A percentile compares a stretch with the other conserved stretches of the same genome.
Conservation (phyloP, 441 rosid species). For the Croton laevigatus region DNA sequence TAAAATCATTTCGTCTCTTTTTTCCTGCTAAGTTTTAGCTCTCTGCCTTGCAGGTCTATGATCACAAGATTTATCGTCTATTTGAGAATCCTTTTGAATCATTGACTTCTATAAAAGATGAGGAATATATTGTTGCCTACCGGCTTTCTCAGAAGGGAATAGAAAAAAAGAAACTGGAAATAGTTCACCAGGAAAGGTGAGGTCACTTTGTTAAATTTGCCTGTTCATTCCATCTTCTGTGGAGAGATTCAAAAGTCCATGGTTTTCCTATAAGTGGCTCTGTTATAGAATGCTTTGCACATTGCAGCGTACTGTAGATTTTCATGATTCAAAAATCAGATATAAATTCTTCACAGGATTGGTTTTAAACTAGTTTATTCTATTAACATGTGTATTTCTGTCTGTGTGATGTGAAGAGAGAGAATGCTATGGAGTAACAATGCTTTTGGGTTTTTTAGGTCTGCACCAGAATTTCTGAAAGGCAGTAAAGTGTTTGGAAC, state of each 20-base stretch:
- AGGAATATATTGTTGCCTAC: constrained; percentile 66
- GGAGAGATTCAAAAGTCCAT: background rate
- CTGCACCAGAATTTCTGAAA: constrained; percentile 37
- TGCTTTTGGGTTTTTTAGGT: constrained; percentile 37
- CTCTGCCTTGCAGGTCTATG: constrained; percentile 47
- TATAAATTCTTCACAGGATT: background rate
- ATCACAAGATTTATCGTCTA: constrained; percentile 43
- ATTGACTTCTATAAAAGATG: constrained; percentile 57
- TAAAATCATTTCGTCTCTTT: background rate
- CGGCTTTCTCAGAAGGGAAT: constrained; percentile 47
- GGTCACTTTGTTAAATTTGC: constrained; percentile 18
- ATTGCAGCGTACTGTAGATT: background rate
- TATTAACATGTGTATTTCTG: background rate
- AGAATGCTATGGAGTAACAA: background rate
- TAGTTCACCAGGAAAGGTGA: constrained; percentile 68
- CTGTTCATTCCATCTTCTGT: background rate
- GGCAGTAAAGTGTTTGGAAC: constrained; percentile 58
- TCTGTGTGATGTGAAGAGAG: background rate
- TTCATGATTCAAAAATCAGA: too few species aligned
- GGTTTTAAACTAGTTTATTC: background rate
- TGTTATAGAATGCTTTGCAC: background rate
- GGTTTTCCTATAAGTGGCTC: background rate
- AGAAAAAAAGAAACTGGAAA: constrained; percentile 65
- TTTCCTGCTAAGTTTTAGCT: constrained; percentile 25
- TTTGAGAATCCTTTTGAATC: constrained; percentile 57